Base-by-base conservation (phyloP, 495 filamentous ascomycete species). In the Monascus purpureus region DNA sequence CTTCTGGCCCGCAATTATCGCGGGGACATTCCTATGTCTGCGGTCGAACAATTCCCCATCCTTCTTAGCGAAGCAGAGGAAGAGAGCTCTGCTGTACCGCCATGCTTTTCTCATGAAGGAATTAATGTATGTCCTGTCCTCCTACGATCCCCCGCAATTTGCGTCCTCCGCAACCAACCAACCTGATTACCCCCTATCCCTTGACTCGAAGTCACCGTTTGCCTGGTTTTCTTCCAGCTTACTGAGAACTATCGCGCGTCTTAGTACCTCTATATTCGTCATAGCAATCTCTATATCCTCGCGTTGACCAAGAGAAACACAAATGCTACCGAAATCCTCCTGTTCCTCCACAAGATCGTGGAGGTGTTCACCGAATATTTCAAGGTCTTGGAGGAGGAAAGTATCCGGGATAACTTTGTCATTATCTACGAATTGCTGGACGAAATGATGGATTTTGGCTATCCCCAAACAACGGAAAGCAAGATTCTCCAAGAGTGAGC, bases 361-460 rank as follows among this genome's bases (percentile, higher is more conserved):
- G 92, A 96, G 59, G 92, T 96, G 29, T 96, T 99, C 50, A 96
- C 92, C 26, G 92, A 99, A 55, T 99, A 99, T 64, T 99, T 99
- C 68, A 99, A 99, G 55, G 88, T 93, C 46, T 72, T 99, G 32
- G 92, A 99, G 56, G 92, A 99, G 57, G 92, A 99, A 59, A 93
- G 83, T 54, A 99, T 99, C 52, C 80, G 92, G 35, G 92, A 99
- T 62, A 99, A 99, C 65, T 99, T 96, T 45, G 92, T 99, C 55
- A 72, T 99, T 47, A 99, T 99, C 47, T 99, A 99, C 66, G 92
- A 99, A 60, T 61, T 99, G 33, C 73, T 99, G 41, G 92, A 99
- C 53, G 92, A 99, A 63, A 99, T 99, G 92, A 99, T 99, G 92
- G 92, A 99, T 56, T 99, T 96, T 63, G 92, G 92, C 30, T 94